Conservation (phyloP, 78 protist species). For the Dictyostelium intermedium region DNA sequence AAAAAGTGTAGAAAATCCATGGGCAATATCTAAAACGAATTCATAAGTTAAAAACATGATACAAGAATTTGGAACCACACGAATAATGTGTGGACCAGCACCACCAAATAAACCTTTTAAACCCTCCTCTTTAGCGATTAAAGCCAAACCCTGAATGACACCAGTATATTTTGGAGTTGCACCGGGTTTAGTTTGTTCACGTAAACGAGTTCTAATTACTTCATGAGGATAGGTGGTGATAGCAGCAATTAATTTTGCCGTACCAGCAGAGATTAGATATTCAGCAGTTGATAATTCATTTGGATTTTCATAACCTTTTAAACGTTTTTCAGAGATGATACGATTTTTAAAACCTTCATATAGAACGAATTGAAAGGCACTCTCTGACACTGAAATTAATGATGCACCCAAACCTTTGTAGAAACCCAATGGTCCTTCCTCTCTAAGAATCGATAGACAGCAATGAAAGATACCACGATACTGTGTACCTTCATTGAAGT, state of each 20-base stretch:
- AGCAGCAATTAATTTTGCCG: conserved; percentile 75
- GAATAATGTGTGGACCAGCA: conserved; percentile 72
- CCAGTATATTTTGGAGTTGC: conserved; percentile 32
- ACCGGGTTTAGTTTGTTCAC: conserved; percentile 70
- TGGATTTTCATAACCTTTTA: conserved; percentile 3
- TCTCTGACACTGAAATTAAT: conserved; percentile 73
- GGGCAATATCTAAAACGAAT: conserved; percentile 45
- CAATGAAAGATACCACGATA: conserved; percentile 44
- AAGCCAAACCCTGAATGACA: conserved; percentile 16
- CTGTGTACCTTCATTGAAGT: conserved; percentile 57
- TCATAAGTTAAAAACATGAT: conserved; percentile 88
- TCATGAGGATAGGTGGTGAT: conserved; percentile 86
- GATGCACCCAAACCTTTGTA: conserved; percentile 83
- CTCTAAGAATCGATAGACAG: conserved; percentile 39
- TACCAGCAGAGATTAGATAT: conserved; percentile 75
- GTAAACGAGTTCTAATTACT: conserved; percentile 81
- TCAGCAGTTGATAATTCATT: conserved; percentile 45
- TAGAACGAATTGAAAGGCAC: conserved; percentile 81
- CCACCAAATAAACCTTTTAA: conserved; percentile 78
- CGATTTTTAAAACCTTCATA: conserved; percentile 76
- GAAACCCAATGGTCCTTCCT: conserved; percentile 82
- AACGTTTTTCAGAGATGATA: background rate
- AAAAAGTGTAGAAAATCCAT: background rate
- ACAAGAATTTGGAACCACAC: conserved; percentile 87
- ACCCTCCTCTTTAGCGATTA: conserved; percentile 81